Conservation (phyloP, 2,329 filamentous ascomycete genomes). For the Curvularia sp. region DNA sequence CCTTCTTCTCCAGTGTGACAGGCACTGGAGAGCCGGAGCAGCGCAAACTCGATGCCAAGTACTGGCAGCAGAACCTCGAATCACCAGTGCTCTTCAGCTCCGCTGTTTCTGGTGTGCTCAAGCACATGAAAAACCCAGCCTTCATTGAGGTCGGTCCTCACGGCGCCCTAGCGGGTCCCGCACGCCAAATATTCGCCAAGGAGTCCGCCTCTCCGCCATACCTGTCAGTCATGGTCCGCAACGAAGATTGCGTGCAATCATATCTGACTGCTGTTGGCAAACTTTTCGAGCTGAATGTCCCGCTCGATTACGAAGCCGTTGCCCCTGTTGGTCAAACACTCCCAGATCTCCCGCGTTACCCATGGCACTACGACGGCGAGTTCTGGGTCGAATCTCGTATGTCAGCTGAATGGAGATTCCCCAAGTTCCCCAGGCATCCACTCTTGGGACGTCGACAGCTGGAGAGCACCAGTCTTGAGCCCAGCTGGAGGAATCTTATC, state of each 20-base stretch:
- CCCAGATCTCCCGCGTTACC: constrained; percentile 21
- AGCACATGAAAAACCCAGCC: not conserved
- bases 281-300: constrained; percentile 10
- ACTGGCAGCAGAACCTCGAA: constrained; percentile 28
- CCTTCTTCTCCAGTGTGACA: constrained; percentile 22
- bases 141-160: constrained; percentile 29
- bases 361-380: constrained; percentile 17
- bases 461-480: constrained; percentile 8
- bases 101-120: constrained; percentile 4
- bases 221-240: not conserved
- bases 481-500: constrained; percentile 29
- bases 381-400: constrained; percentile 33
- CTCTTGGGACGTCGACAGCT: constrained; percentile 16
- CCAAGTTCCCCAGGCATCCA: constrained; percentile 15
- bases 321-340: not conserved
- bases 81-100: constrained; percentile 19
- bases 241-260: not conserved
- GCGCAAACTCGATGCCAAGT: constrained; percentile 14
- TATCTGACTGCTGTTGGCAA: constrained; percentile 18
- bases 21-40: constrained; percentile 6
- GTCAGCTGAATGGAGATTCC: constrained; percentile 6
- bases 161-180: constrained; percentile 20
- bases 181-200: constrained; percentile 13
- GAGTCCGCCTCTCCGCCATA: not conserved
- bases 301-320: constrained; percentile 11